Base-by-base conservation (phyloP, 179 eudicot genomes). In the Beta corolliflora region DNA sequence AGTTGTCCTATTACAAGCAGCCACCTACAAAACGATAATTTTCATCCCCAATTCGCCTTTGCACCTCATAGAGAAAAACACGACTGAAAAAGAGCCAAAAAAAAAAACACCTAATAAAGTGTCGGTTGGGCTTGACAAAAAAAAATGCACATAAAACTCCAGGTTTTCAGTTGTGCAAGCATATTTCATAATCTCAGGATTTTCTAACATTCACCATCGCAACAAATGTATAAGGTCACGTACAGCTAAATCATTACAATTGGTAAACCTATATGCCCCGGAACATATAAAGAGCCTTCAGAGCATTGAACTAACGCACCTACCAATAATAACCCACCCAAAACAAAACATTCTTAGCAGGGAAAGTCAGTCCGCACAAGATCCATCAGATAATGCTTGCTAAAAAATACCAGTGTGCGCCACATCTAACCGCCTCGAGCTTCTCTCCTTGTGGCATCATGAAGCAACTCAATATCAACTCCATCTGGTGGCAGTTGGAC, bases 371-470 rank as follows among this genome's bases (percentile, higher is more conserved):
- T 56, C n/a, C n/a, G 31, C 53, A 64, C 45, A 77, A 73, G 29
- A 41, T 64, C 45, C 64, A 66, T 73, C 72, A 72, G 46, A 31
- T 5, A 67, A 54, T 72, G 56, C 59, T 70, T 60, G 68, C 52
- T 56, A 69, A 50, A 60, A 64, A 60, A 25, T 48, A 60, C 63
- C 25, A 29, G 7, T 64, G 56, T 23, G 69, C 44, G 13, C 46
- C 56, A 45, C 48, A 63, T 5, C 86, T 75, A 96, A 75, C 98
- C 98, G 55, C 99, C 99, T 0, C 98, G 97, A 72, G 99, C 98
- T 90, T 96, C 99, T 87, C 98, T 90, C 86, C 99, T 91, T 0
- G 98, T 96, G 76, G 99, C 99, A 86, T 96, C 99, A 70, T 96
- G 99, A 83, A 94, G 99, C 84, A 96, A 86, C 74, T 96, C 99